Percentiles rank a stretch among this genome's conserved stretches.
Conservation (phyloP, 2,329 filamentous ascomycete genomes). For the Cercospora zeina region DNA sequence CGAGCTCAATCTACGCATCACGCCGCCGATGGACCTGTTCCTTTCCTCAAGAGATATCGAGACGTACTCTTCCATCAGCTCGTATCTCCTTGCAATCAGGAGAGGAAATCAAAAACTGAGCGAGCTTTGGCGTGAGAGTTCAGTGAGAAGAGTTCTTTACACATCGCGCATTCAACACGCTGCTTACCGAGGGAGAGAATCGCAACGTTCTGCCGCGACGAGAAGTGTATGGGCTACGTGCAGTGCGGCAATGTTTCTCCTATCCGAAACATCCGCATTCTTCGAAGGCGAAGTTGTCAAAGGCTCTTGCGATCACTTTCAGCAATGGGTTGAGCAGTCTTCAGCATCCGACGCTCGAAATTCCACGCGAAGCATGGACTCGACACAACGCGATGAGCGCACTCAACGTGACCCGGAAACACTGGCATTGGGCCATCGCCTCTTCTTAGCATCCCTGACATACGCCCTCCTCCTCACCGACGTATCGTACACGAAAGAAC, state of each 20-base stretch:
- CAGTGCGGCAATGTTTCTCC: conserved; percentile 81
- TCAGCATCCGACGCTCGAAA: conserved; percentile 13
- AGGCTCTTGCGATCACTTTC: conserved; percentile 77
- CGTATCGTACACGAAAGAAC: conserved; percentile 60
- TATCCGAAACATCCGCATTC: conserved; percentile 83
- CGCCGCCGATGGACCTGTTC: conserved; percentile 82
- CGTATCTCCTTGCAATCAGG: conserved; percentile 82
- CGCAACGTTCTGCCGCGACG: conserved; percentile 65
- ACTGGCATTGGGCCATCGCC: conserved; percentile 74
- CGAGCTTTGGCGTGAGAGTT: conserved; percentile 81
- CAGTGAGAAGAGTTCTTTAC: conserved; percentile 73
- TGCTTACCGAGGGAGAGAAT: conserved; percentile 64
- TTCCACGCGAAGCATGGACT: conserved; percentile 1
- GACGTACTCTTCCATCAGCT: conserved; percentile 79
- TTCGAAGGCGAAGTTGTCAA: conserved; percentile 86
- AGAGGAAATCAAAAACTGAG: conserved; percentile 82
- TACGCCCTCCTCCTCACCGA: conserved; percentile 68
- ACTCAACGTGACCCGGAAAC: conserved; percentile 76
- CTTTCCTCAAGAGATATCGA: conserved; percentile 73
- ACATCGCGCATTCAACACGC: conserved; percentile 53
- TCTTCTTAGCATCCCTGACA: conserved; percentile 69
- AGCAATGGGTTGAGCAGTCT: conserved; percentile 60
- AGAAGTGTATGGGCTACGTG: conserved; percentile 87
- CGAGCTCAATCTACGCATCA: conserved; percentile 68
- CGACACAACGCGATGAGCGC: not conserved